Conservation (phyloP, 108 stramenopile genomes). For the Pelagomonas calceolata region DNA sequence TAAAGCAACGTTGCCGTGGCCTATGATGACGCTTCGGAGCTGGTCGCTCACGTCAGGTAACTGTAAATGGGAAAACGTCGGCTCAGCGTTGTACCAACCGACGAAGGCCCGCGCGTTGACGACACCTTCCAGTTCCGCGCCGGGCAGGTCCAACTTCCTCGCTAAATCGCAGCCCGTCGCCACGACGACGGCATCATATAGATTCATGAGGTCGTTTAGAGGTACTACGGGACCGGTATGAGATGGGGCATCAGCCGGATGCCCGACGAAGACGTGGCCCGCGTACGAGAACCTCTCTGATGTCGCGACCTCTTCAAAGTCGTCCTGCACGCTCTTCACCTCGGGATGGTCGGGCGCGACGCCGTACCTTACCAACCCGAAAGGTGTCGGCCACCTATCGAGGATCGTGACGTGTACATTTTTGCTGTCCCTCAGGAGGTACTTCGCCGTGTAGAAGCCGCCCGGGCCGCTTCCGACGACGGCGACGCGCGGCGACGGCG, state of each 20-base stretch:
- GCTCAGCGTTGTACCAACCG: slow-evolving; percentile 83
- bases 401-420: slow-evolving; percentile 58
- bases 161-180: slow-evolving; percentile 64
- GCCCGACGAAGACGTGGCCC: slow-evolving; percentile 71
- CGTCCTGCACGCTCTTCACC: slow-evolving; percentile 87
- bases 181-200: slow-evolving; percentile 73
- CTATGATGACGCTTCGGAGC: slow-evolving; percentile 55
- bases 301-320: slow-evolving; percentile 55
- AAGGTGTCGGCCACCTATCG: slow-evolving; percentile 79
- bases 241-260: neutral
- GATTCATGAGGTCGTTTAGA: slow-evolving; percentile 34
- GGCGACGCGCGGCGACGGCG: slow-evolving; percentile 26
- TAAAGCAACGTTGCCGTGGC: slow-evolving; percentile 92
- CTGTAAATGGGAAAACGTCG: neutral
- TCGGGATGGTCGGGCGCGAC: slow-evolving; percentile 98
- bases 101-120: slow-evolving; percentile 82
- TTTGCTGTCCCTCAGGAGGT: slow-evolving; percentile 40
- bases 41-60: neutral
- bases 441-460: slow-evolving; percentile 93
- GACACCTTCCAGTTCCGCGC: slow-evolving; percentile 28
- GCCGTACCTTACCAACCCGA: slow-evolving; percentile 83
- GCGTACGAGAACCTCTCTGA: slow-evolving; percentile 32
- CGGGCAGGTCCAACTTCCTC: neutral
- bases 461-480: slow-evolving; percentile 78
- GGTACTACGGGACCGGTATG: too few relatives aligned